Evolutionary conservation across 2,329 filamentous ascomycete genomes (phyloP).

Genomic region (Aphanocladium album): DNA sequence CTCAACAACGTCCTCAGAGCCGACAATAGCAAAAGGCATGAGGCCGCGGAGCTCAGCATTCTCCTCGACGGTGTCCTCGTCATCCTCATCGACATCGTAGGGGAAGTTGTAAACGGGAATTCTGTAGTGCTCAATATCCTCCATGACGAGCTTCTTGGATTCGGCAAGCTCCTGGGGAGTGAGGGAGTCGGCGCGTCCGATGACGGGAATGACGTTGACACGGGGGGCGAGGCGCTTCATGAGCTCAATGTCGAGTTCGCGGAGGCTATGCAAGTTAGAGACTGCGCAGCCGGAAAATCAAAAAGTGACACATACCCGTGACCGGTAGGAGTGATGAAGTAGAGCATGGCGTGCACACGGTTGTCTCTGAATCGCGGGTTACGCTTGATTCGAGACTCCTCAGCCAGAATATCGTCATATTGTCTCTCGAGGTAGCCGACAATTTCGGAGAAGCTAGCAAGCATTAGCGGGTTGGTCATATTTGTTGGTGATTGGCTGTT

Average conservation of each 20-base stretch:
- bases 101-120: slow-evolving; percentile 99
- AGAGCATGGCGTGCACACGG: slow-evolving; percentile 94
- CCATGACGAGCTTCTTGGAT: slow-evolving; percentile 99
- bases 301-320: slow-evolving; percentile 62
- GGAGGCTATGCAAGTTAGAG: slow-evolving; percentile 56
- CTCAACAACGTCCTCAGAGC: slow-evolving; percentile 91
- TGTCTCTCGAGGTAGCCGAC: slow-evolving; percentile 97
- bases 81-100: slow-evolving; percentile 98
- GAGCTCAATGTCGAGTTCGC: slow-evolving; percentile 97
- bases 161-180: slow-evolving; percentile 95
- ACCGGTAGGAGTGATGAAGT: slow-evolving; percentile 98
- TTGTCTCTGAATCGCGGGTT: slow-evolving; percentile 99
- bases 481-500: neutral
- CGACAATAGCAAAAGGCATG: slow-evolving; percentile 99
- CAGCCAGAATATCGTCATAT: slow-evolving; percentile 98
- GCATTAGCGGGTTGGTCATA: no score
- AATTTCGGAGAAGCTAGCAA: slow-evolving; percentile 83
- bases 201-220: slow-evolving; percentile 98
- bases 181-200: slow-evolving; percentile 95
- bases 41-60: slow-evolving; percentile 95
- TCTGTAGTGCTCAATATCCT: slow-evolving; percentile 99
- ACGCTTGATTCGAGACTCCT: slow-evolving; percentile 99
- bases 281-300: neutral
- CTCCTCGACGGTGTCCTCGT: slow-evolving; percentile 98
- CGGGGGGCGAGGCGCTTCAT: slow-evolving; percentile 99